Evolutionary conservation across 768 basidiomycete genomes (phyloP).

Genomic region (Artomyces pyxidatus): DNA sequence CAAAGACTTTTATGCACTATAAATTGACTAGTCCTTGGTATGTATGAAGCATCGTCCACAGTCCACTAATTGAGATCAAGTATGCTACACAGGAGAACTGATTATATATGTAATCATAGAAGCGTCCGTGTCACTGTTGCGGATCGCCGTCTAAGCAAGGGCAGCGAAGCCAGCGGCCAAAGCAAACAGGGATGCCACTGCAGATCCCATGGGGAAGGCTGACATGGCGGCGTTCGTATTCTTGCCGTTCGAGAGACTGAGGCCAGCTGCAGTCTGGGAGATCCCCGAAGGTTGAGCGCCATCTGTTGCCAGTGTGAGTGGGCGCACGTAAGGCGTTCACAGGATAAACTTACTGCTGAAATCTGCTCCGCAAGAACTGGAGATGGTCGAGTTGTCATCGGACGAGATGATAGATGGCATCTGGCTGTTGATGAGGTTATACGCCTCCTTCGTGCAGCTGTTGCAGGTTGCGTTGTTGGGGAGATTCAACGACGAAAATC

Average conservation of each 20-base stretch:
- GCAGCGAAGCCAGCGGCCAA: background rate
- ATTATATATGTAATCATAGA: too few species aligned
- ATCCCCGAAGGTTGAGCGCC: slow-evolving; percentile 21
- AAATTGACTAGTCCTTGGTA: too few species aligned
- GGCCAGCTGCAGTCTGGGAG: slow-evolving; percentile 14
- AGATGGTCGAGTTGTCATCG: slow-evolving; percentile 12
- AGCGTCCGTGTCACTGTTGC: too few species aligned
- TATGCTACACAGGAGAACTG: too few species aligned
- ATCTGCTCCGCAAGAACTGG: slow-evolving; percentile 21
- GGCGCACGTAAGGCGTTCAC: background rate
- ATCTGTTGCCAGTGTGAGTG: slow-evolving; percentile 15
- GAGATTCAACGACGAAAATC: slow-evolving; percentile 11
- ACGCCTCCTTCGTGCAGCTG: slow-evolving; percentile 26
- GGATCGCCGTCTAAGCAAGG: background rate
- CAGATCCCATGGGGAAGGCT: background rate
- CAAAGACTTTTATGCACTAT: too few species aligned
- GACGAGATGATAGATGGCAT: slow-evolving; percentile 17
- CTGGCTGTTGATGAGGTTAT: slow-evolving; percentile 20
- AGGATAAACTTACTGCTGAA: slow-evolving; percentile 21
- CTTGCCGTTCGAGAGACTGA: background rate
- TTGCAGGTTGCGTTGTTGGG: slow-evolving; percentile 23
- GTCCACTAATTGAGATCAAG: too few species aligned
- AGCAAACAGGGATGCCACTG: background rate
- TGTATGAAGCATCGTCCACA: too few species aligned
- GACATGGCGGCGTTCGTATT: background rate